phyloP scores from a whole-genome alignment of 169 alveolate species.

The Cryptosporidium bovis region DNA sequence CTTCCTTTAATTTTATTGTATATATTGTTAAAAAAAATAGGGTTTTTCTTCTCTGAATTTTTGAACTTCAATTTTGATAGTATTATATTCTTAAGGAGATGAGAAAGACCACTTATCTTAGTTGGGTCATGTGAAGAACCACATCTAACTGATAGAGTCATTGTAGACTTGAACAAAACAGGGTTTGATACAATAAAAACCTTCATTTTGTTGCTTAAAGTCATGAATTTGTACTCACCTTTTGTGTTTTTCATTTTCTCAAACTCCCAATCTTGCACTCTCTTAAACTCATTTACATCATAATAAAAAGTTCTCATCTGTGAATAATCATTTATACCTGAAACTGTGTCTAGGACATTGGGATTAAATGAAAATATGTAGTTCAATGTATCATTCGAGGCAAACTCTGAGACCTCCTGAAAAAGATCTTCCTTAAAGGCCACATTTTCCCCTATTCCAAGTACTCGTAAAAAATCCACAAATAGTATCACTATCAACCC shows the following conservation, averaged over 20 bases:
- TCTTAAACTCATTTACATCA: constrained; percentile 42
- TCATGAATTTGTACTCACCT: constrained; percentile 35
- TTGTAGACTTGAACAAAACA: constrained; percentile 40
- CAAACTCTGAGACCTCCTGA: constrained; percentile 41
- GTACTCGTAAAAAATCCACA: too few species aligned
- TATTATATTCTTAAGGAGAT: constrained; percentile 26
- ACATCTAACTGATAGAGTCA: constrained; percentile 15
- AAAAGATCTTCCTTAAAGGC: background rate
- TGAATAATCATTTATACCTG: constrained; percentile 9
- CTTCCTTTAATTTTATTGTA: constrained; percentile 22
- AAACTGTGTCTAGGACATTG: constrained; percentile 13
- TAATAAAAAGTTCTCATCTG: constrained; percentile 38
- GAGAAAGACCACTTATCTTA: constrained; percentile 5
- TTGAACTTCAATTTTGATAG: constrained; percentile 37
- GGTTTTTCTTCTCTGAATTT: background rate
- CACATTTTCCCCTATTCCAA: too few species aligned
- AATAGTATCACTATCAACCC: too few species aligned
- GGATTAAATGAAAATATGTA: constrained; percentile 43
- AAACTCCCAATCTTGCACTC: constrained; percentile 25
- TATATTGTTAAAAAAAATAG: constrained; percentile 34
- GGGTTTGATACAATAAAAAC: constrained; percentile 43
- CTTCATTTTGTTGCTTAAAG: constrained; percentile 37
- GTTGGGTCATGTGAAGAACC: constrained; percentile 39
- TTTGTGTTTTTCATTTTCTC: constrained; percentile 3
- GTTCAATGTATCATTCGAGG: constrained; percentile 32